Evolutionary conservation across 306 rosid genomes (phyloP), one percentile per base, ranked within the genome.

Genomic region (Cucurbita maxima): DNA sequence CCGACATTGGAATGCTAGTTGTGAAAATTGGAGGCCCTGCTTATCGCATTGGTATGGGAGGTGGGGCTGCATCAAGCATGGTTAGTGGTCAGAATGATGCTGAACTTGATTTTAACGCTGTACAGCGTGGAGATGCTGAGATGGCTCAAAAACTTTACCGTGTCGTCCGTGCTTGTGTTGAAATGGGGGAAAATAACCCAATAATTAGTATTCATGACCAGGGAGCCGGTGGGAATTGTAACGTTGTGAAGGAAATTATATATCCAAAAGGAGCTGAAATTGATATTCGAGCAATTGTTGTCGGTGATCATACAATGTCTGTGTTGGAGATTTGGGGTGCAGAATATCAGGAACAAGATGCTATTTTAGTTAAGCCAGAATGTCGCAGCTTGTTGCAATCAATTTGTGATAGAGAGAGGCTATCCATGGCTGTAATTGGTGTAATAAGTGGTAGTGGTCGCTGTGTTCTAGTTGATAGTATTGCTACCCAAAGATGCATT

Each of bases 1-100:
- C 97, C 60, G 90, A 89, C 15, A 83, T 89, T 75, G 97, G 90
- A 40, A 92, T 92, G 96, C 58, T 92, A 77, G 97, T 92, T 77
- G 90, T 92, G 10, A 92, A 92, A 86, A 87, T 92, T 86, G 98
- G 98, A 81, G 98, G 98, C 43, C 98, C 98, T 13, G 96, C 98
- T 22, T 92, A 92, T 79, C 96, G 96, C 34, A 92, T 90, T 75
- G 96, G 98, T 56, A 90, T 92, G 96, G 98, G 96, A 67, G 96
- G 98, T 13, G 98, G 98, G 67, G 98, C 96, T 58, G 98, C 98
- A 34, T 90, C 98, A 0, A 92, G 98, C 82, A 90, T 90, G 98
- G 97, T 90, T 45, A 90, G 98, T 77, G 98, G 96, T n/a, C 96
- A 92, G 81, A 92, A 92, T 80, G 93, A 87, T 18, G 96, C 88